Base-by-base conservation (phyloP, 345 rosid genomes). In the Arabis hirsuta region DNA sequence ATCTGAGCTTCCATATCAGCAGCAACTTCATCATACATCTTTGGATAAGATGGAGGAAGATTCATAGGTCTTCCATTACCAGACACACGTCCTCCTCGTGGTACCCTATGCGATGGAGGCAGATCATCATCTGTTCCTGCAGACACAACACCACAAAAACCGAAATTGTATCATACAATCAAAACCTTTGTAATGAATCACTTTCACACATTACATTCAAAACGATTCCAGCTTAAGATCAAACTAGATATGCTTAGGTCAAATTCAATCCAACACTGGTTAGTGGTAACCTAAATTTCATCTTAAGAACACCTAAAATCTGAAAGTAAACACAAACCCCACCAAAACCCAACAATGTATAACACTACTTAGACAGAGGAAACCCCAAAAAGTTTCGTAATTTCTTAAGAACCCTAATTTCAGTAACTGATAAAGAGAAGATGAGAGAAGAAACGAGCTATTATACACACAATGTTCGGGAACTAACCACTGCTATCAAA, bases 91-190 rank as follows among this genome's bases (percentile, higher is more conserved):
- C 87, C 89, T 75, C 87, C 88, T 84, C 88, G 62, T 50, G 86
- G 82, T 20, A 88, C 82, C 69, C 89, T 87, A 76, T 88, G 89
- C 32, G 90, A 73, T 13, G 97, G 97, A 48, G 94, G 91, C 44
- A 90, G 80, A 80, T 90, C 97, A 57, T 90, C 95, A 79, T 90
- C 97, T 24, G 97, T 88, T 69, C 97, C 97, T 90, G 85, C 67
- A 87, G 27, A 67, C 43, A 57, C 5, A 8, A 66, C 20, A 36
- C 10, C 39, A 1, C 42, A 10, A 56, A 65, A 9, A 42, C 10
- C 48, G 0, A 5, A 27, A 3, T 58, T 36, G 29, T 20, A 43
- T 32, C 3, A 13, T 4, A 14, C 2, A 42, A 42, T 38, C 72
- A 44, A 55, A 39, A 66, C 29, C 38, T 14, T 14, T 54, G 34